Percentiles rank a stretch among this genome's conserved stretches.
Conservation (phyloP, 148 eudicot species). For the Cornus florida region DNA sequence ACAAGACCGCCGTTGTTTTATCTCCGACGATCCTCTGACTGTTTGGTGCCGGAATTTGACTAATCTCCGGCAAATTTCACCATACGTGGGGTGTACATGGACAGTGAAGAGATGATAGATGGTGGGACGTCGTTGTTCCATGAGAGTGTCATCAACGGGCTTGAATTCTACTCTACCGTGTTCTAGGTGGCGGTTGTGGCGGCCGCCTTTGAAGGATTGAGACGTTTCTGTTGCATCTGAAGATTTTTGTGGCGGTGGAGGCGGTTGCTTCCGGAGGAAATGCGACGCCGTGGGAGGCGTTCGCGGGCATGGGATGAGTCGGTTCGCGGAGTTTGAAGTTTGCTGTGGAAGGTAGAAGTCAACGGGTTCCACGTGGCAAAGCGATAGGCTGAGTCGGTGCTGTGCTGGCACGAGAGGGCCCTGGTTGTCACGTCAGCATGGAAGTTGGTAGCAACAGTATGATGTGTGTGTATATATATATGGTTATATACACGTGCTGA, state of each 20-base stretch:
- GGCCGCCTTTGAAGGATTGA: constrained; percentile 68
- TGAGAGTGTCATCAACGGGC: constrained; percentile 44
- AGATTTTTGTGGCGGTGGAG: constrained; percentile 51
- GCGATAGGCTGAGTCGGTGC: constrained; percentile 83
- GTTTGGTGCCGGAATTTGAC: constrained; percentile 40
- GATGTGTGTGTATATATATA: no score
- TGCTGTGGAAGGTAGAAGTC: constrained; percentile 67
- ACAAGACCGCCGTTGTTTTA: constrained; percentile 49
- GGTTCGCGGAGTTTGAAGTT: constrained; percentile 75
- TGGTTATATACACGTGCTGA: no score
- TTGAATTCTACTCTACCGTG: constrained; percentile 73
- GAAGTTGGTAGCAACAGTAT: no score
- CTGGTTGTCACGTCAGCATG: constrained; percentile 86
- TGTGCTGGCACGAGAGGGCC: constrained; percentile 82
- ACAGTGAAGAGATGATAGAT: constrained; percentile 51
- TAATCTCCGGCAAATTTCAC: constrained; percentile 47
- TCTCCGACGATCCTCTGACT: constrained; percentile 55
- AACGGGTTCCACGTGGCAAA: constrained; percentile 88
- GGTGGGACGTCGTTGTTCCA: constrained; percentile 53
- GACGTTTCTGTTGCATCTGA: constrained; percentile 52
- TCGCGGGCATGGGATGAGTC: constrained; percentile 64
- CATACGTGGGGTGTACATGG: constrained; percentile 56
- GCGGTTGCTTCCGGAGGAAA: constrained; percentile 47
- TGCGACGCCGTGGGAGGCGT: constrained; percentile 54
- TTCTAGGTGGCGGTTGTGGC: constrained; percentile 36